phyloP scores from a whole-genome alignment of 2,329 filamentous ascomycete genomes.

The Botrytis deweyae region DNA sequence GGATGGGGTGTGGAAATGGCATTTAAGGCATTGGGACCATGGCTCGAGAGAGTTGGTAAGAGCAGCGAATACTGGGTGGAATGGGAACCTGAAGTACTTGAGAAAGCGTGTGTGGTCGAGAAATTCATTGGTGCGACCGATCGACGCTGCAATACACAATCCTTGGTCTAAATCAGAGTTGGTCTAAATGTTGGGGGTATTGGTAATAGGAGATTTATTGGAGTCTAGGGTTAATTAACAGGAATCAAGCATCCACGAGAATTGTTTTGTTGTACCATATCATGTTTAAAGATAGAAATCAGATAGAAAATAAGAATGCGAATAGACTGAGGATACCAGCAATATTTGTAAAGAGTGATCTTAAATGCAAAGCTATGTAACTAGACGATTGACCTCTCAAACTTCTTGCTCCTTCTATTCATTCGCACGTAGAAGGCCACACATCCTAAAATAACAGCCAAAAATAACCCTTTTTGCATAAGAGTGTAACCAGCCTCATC shows the following conservation, averaged over 20 bases:
- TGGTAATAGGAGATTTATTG: neutral
- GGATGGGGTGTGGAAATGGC: neutral
- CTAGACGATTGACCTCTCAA: conserved; percentile 37
- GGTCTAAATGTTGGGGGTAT: neutral
- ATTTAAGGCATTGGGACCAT: neutral
- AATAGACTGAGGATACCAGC: neutral
- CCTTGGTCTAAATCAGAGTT: neutral
- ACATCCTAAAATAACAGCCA: conserved; percentile 49
- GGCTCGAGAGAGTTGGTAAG: neutral
- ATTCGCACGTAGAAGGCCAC: conserved; percentile 49
- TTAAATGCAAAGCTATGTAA: conserved; percentile 19
- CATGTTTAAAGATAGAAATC: neutral
- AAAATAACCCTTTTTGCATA: conserved; percentile 52
- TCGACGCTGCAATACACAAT: neutral
- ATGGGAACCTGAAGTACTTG: neutral
- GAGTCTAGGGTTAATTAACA: neutral
- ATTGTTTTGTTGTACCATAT: neutral
- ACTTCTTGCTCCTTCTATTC: conserved; percentile 39
- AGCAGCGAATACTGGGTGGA: neutral
- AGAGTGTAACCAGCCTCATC: conserved; percentile 43
- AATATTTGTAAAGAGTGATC: neutral
- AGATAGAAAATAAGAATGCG: neutral
- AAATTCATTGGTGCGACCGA: neutral
- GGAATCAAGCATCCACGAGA: neutral
- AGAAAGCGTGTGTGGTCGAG: neutral